Evolutionary conservation across 2,329 filamentous ascomycete species (phyloP), one percentile per base, ranked within the genome.

Genomic region (Leptosphaerulina australis): DNA sequence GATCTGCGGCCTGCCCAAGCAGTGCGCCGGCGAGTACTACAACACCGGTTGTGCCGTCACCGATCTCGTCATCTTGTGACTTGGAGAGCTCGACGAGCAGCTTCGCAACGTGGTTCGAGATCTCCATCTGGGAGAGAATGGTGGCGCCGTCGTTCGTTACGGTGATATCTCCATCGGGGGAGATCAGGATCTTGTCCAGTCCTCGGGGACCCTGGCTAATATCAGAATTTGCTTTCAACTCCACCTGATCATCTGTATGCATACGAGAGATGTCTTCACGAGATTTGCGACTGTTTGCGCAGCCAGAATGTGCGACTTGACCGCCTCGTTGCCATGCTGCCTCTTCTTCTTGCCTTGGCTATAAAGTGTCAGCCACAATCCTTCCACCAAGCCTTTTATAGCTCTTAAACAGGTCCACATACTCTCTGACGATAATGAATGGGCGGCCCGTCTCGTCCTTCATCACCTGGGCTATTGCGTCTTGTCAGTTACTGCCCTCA

Each of bases 91-190:
- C 93, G 39, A 99, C 94, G 53, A 99, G 81, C 41, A 99, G 83
- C 79, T 97, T 97, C 56, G 94, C 94, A 56, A 99, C 91, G 76
- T 97, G 93, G 82, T 99, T 97, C 64, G 90, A 90, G 64, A 99
- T 93, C 79, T 99, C 94, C 94, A 99, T 99, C 83, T 86, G 91
- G 67, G 90, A 88, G 63, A 99, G 81, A 68, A 99, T 99, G 35
- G 94, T 99, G 46, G 95, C 95, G 68, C 94, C 94, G 78, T 99
- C 94, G 79, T 99, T 99, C 63, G 94, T 99, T 56, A 99, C 91
- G 56, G 94, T 99, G 74, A 99, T 99, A 77, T 99, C 94, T 74
- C 94, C 94, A 74, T 99, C 94, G 55, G 94, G 90, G 41, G 94
- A 99, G 68, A 99, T 99, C 66, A 99, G 84, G 72, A 99, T 99